Conservation (phyloP, 2,329 filamentous ascomycete genomes). For the Uncinocarpus reesii region DNA sequence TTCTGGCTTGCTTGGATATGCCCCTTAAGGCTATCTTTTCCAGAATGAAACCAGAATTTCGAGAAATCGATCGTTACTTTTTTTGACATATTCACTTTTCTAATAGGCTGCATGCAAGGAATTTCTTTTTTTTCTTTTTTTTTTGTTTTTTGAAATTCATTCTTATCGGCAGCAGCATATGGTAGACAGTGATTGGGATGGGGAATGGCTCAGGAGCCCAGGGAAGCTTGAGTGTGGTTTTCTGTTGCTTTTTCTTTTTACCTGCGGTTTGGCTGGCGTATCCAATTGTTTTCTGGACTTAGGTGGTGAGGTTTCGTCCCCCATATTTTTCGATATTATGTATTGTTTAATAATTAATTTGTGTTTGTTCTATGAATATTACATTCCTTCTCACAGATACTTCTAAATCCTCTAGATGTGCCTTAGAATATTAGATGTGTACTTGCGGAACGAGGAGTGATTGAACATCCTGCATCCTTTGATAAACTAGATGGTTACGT, state of each 20-base stretch:
- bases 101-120: neutral
- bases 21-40: too few relatives aligned
- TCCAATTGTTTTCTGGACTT: neutral
- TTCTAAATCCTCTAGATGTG: too few relatives aligned
- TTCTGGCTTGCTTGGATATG: neutral
- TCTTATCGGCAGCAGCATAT: neutral
- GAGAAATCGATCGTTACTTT: too few relatives aligned
- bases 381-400: too few relatives aligned
- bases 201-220: neutral
- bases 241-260: neutral
- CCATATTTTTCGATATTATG: neutral
- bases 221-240: neutral
- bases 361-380: neutral
- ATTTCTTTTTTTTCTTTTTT: neutral
- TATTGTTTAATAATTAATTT: neutral
- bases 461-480: too few relatives aligned
- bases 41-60: too few relatives aligned
- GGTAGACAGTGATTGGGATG: neutral
- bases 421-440: too few relatives aligned
- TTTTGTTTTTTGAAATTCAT: neutral
- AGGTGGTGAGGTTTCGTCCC: neutral
- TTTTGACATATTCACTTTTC: too few relatives aligned
- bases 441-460: too few relatives aligned
- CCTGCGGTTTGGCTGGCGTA: neutral
- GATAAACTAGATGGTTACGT: too few relatives aligned